Conservation (phyloP, 2,329 filamentous ascomycete species). For the Zymoseptoria crescenta region DNA sequence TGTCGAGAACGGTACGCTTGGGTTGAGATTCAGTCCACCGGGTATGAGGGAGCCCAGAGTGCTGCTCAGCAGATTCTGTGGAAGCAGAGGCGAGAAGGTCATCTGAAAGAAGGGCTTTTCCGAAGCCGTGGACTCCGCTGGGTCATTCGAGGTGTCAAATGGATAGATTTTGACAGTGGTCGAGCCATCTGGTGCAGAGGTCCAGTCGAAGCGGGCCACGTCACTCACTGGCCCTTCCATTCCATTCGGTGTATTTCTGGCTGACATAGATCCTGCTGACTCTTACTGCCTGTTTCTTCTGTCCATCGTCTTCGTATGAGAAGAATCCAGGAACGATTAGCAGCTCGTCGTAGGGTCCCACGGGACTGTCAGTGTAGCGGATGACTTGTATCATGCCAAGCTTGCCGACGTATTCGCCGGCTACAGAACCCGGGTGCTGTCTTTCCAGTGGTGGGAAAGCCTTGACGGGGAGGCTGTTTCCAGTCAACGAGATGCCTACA, state of each 20-base stretch:
- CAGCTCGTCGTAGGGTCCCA: slow-evolving; percentile 8
- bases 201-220: slow-evolving; percentile 10
- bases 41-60: slow-evolving; percentile 5
- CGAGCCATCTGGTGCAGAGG: not conserved
- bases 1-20: not conserved
- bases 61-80: slow-evolving; percentile 1
- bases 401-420: not conserved
- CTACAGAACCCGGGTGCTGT: not conserved
- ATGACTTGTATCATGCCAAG: slow-evolving; percentile 7
- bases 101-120: slow-evolving; percentile 6
- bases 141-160: not conserved
- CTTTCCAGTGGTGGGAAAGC: not conserved
- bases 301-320: slow-evolving; percentile 3
- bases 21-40: slow-evolving; percentile 4
- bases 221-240: slow-evolving; percentile 2
- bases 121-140: not conserved
- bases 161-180: slow-evolving; percentile 7
- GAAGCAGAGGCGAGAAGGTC: slow-evolving; percentile 1
- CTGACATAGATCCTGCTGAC: slow-evolving; percentile 13
- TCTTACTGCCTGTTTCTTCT: not conserved
- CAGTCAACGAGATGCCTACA: not conserved
- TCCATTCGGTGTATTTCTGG: slow-evolving; percentile 7
- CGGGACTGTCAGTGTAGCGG: slow-evolving; percentile 7
- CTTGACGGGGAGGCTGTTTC: not conserved
- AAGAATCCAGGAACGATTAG: slow-evolving; percentile 8